Percentiles rank a stretch among this genome's conserved stretches.
Conservation (phyloP, 192 early-diverging fungal species). For the Podila epigama region DNA sequence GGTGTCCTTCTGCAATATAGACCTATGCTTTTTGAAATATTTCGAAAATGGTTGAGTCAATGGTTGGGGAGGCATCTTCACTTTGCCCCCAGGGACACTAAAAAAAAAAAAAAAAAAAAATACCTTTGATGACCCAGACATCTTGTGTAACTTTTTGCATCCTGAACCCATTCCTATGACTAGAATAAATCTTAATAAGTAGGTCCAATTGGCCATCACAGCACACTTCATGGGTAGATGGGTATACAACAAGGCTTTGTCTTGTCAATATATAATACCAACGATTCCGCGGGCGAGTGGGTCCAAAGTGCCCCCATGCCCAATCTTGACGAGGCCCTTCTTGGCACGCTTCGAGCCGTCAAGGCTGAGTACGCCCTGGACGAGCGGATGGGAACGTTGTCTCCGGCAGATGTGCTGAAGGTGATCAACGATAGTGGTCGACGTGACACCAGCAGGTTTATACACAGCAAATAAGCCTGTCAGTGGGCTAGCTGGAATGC, state of each 20-base stretch:
- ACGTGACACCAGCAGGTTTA: constrained; percentile 56
- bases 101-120: too few relatives aligned
- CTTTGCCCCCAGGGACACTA: too few relatives aligned
- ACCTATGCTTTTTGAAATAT: constrained; percentile 9
- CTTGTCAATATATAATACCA: constrained; percentile 18
- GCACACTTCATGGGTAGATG: neutral
- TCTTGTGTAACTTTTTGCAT: constrained; percentile 27
- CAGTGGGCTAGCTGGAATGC: constrained; percentile 19
- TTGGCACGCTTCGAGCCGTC: constrained; percentile 25
- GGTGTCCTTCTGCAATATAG: constrained; percentile 32
- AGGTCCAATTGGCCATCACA: neutral
- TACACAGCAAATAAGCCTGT: constrained; percentile 58
- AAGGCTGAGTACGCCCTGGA: constrained; percentile 12
- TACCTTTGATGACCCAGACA: constrained; percentile 36
- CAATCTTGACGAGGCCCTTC: constrained; percentile 57
- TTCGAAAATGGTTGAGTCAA: too few relatives aligned
- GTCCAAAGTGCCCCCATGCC: constrained; percentile 65
- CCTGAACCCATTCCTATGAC: constrained; percentile 43
- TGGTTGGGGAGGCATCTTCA: too few relatives aligned
- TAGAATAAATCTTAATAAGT: neutral
- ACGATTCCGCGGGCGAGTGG: constrained; percentile 63
- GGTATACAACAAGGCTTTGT: neutral
- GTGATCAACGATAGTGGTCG: constrained; percentile 48
- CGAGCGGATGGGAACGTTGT: constrained; percentile 12
- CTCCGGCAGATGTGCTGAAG: constrained; percentile 38